Base-by-base conservation (phyloP, 2,329 filamentous ascomycete species). In the Metarhizium humberi region DNA sequence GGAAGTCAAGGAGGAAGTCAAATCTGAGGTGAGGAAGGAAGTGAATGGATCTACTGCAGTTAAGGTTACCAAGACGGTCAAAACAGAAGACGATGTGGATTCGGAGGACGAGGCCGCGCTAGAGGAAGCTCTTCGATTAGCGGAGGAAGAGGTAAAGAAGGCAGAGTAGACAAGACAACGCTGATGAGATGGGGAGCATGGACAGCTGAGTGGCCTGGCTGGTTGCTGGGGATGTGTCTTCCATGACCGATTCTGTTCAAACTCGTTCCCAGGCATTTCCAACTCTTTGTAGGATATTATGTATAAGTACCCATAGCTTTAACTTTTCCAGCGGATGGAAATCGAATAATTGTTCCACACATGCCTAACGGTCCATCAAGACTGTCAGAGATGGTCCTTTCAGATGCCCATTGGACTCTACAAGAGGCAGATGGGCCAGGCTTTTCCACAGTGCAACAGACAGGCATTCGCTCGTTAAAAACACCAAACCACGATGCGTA, bases 91-190 rank as follows among this genome's bases (percentile, higher is more conserved):
- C 43, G 67, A 63, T 34, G 67, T 71, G 6, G 66, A 62, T 34
- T 65, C 69, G 3, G 69, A 71, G 47, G 71, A 71, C 30, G 70
- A 73, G 53, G 70, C 67, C 42, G 70, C 69, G 13, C 57, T 73
- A 3, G 68, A 69, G 43, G 70, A 72, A 57, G 70, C 67, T 11
- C 57, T 73, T 45, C 66, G 59, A 49, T 50, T 67, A 32, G 65
- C 69, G 4, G 68, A 70, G 49, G 61, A 67, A 50, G 60, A 66
- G 50, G 56, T 57, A 50, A 59, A 63, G 38, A 60, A 60, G 40
- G 61, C 61, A 43, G n/a, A 45, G 16, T 20, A 45, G 42, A 45
- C 42, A 20, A 10, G n/a, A 45, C 6, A 45, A 45, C 16, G 42
- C n/a, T 25, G 25, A 25, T 25, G 25, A 25, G 3, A 25, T 25